These are phyloP conservation scores for Lachnellula arida DNA, from an alignment of 2,329 filamentous ascomycete species.

Conservation along the genomic window DNA sequence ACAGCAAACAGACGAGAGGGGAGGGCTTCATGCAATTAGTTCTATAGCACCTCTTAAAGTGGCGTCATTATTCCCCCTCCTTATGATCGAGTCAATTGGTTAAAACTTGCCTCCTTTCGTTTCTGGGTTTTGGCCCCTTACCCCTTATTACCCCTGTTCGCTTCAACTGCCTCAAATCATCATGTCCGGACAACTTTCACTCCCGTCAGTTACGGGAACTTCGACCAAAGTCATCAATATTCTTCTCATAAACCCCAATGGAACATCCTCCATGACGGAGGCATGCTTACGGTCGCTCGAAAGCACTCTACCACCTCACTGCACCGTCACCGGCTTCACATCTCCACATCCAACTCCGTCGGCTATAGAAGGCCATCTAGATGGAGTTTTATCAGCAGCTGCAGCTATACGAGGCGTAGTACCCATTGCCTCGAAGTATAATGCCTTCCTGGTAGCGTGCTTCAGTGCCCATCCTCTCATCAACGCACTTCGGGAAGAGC, in stretches of 20 bases:
- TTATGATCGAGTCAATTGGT: no score
- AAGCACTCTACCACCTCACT: slow-evolving; percentile 41
- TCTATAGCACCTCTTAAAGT: no score
- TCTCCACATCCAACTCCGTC: slow-evolving; percentile 43
- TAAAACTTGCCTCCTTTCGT: no score
- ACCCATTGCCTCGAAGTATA: slow-evolving; percentile 41
- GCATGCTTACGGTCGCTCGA: slow-evolving; percentile 41
- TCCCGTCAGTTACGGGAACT: slow-evolving; percentile 25
- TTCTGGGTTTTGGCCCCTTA: not conserved
- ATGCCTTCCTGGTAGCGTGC: slow-evolving; percentile 79
- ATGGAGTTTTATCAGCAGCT: slow-evolving; percentile 46
- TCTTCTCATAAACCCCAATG: slow-evolving; percentile 46
- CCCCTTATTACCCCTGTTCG: not conserved
- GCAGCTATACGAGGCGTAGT: slow-evolving; percentile 42
- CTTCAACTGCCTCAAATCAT: not conserved
- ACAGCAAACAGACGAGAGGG: no score
- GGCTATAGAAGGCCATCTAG: slow-evolving; percentile 46
- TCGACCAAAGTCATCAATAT: slow-evolving; percentile 33
- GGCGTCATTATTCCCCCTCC: no score
- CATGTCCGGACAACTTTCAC: slow-evolving; percentile 4
- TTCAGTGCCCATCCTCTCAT: slow-evolving; percentile 82
- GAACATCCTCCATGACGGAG: slow-evolving; percentile 42
- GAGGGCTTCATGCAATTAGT: no score
- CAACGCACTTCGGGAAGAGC: slow-evolving; percentile 45
- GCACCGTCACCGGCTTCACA: slow-evolving; percentile 47